Conservation (phyloP, 2,329 filamentous ascomycete species). For the Corniculantispora saksenae region DNA sequence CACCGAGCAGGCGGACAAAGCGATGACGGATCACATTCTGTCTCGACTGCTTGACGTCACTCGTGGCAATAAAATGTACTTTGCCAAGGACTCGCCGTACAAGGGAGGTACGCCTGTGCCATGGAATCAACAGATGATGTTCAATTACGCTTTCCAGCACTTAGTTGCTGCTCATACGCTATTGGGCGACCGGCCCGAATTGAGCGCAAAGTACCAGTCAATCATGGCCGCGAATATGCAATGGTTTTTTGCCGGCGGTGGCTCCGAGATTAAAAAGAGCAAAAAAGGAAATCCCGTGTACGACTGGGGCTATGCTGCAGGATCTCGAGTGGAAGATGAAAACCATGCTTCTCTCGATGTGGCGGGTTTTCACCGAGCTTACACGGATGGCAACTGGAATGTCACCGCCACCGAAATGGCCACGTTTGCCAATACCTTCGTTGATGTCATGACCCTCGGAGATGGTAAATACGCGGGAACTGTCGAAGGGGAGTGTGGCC, state of each 20-base stretch:
- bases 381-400: not conserved
- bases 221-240: not conserved
- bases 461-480: not conserved
- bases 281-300: not conserved
- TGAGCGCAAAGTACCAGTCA: not conserved
- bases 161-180: not conserved
- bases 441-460: not conserved
- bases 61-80: slow-evolving; percentile 5
- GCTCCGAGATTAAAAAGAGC: not conserved
- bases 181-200: not conserved
- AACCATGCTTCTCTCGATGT: slow-evolving; percentile 8
- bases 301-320: slow-evolving; percentile 2
- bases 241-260: slow-evolving; percentile 1
- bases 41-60: slow-evolving; percentile 2
- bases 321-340: not conserved
- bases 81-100: slow-evolving; percentile 6
- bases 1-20: slow-evolving; percentile 1
- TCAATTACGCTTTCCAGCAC: slow-evolving; percentile 6
- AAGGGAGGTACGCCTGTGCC: not conserved
- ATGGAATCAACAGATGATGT: slow-evolving; percentile 10
- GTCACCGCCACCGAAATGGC: not conserved
- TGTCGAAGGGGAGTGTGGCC: not conserved
- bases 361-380: not conserved
- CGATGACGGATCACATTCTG: slow-evolving; percentile 6
- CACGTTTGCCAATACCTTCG: not conserved